Evolutionary conservation across 139 green algal genomes (phyloP), one percentile per base, ranked within the genome.

Genomic region (Auxenochlorella pyrenoidosa): DNA sequence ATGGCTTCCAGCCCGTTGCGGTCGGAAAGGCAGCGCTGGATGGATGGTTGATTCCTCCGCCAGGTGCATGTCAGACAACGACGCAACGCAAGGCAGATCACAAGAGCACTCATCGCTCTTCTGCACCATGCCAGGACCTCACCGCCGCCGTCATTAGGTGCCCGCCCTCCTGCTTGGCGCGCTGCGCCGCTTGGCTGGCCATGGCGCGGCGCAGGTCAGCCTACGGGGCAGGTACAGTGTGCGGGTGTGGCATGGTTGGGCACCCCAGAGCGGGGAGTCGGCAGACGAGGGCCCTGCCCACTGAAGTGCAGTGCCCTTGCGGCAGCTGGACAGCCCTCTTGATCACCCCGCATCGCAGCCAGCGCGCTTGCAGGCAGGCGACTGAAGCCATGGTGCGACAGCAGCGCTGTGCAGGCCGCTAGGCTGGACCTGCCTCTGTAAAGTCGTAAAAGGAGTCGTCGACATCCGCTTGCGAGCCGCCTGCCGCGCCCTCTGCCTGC

Each of bases 81-180:
- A n/a, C n/a, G n/a, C n/a, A n/a, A n/a, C n/a, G n/a, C n/a, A n/a
- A 22, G 54, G 54, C 15, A 26, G 54, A 3, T 63, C 36, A 78
- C 21, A 4, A 32, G 18, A 21, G 71, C 71, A 54, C 18, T 54
- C 60, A 12, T 34, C 36, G 38, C 34, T 76, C 34, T 34, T 3
- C 68, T 24, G 32, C 68, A 4, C 68, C 12, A n/a, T n/a, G n/a
- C n/a, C 73, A 44, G 3, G 30, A 30, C 1, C 87, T 81, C 82
- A 93, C 77, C 82, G 89, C 86, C 40, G 66, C 60, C 13, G 90
- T 93, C 79, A 87, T 88, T 34, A 93, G 85, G 19, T 63, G 82
- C 13, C 51, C 77, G 32, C 63, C 58, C 59, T 82, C 83, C 63
- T 73, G 44, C 76, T 83, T 88, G 22, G 82, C 82, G 32, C 80